Evolutionary conservation across 306 rosid genomes (phyloP), one percentile per base, ranked within the genome.

Genomic region (Inga laurina): DNA sequence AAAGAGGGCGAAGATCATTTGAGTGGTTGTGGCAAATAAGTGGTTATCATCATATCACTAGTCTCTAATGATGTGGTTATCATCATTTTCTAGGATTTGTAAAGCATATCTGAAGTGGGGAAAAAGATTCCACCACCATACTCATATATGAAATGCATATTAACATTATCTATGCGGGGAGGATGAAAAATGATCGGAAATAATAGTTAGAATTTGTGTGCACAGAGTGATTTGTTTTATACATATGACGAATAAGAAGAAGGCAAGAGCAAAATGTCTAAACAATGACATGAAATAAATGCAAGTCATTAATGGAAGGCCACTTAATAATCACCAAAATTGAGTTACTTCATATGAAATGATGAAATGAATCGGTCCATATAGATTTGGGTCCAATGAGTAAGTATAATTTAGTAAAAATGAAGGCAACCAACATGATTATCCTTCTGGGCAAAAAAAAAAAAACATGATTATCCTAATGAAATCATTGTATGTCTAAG

Each of bases 201-300:
- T 41, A 72, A 72, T 34, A 56, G 10, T 7, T 19, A 57, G 76
- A 65, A 30, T 82, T 87, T 71, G 82, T 76, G 81, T 45, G 86
- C 61, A 46, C n/a, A 69, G 8, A 24, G 35, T 44, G 74, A 72
- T 57, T 81, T 39, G 19, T 46, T 84, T 81, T 30, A 68, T 81
- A 57, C 74, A 84, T 79, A 46, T 69, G 83, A 81, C 75, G 82
- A 64, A 72, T 48, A 24, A 79, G 57, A 66, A 76, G 57, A 56
- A 37, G 77, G 77, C 69, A 72, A 52, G 77, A 73, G 59, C 71
- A 43, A 78, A 54, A 57, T 8, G 30, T 13, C 5, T 0, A 3
- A 5, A 37, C 45, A 41, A 51, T 79, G 45, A 70, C 79, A 68
- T 57, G 52, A 83, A 21, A 43, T 41, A 48, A 86, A 82, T 79